Base-by-base conservation (phyloP, 192 early-diverging fungal species). In the Coemansia sp. region DNA sequence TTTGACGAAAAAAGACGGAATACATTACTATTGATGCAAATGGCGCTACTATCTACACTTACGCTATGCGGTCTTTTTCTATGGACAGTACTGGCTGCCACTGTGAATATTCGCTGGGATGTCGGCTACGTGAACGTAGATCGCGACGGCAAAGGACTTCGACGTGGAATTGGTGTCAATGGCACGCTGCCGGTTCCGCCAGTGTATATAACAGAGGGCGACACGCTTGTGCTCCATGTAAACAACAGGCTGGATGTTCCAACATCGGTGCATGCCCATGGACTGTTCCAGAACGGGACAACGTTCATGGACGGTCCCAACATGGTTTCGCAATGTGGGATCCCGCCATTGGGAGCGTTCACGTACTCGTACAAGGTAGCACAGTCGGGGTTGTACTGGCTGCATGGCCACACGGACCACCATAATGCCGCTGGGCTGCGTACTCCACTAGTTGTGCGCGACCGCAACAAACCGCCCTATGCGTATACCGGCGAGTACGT, bases 361-460 rank as follows among this genome's bases (percentile, higher is more conserved):
- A 89, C 89, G 0, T 94, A 94, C 61, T 72, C 67, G 22, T 83
- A 86, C 56, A 56, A 69, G 4, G 38, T 36, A 1, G 70, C 83
- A 33, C 67, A 81, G 52, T 64, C 70, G 33, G 92, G 91, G 40
- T 90, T 89, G 17, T 93, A 81, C 72, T 94, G 92, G 92, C 79
- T 88, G 36, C 91, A 92, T 63, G 75, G 81, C 13, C 91, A 92
- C 73, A 68, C 54, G 47, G 50, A 52, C 28, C 82, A 72, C 30
- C 89, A 93, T 66, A 90, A 92, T 63, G 83, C 88, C n/a, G 92
- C 92, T 61, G 92, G 92, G 38, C 72, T 91, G 52, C 85, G 87
- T 44, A 74, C 82, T 0, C 83, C 92, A 15, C 44, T 94, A 7
- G 82, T 91, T 25, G 70, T 94, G 53, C 72, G 84, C 48, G 76